A percentile compares a stretch with the other conserved stretches of the same genome.
phyloP scores from a whole-genome alignment of 148 eudicot genomes.

The Cornus kousa region DNA sequence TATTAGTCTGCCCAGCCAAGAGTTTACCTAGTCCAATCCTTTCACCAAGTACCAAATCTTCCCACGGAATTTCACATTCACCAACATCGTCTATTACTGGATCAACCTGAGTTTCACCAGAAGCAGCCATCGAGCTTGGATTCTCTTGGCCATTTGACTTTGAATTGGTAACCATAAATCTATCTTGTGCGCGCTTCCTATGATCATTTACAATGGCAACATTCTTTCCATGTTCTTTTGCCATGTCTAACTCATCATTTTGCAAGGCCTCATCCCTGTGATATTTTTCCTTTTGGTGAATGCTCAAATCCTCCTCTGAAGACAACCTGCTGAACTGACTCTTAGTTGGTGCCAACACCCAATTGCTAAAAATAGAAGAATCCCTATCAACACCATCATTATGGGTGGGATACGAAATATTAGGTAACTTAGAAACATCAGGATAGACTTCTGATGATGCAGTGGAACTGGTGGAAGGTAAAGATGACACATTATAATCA shows the following conservation, averaged over 20 bases:
- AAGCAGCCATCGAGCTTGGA: conserved; percentile 30
- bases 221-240: conserved; percentile 27
- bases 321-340: conserved; percentile 22
- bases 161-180: conserved; percentile 39
- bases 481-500: conserved; percentile 38
- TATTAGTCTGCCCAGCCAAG: neutral
- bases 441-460: conserved; percentile 33
- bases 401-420: conserved; percentile 20
- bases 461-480: conserved; percentile 42
- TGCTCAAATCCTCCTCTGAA: conserved; percentile 21
- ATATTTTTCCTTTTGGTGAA: conserved; percentile 19
- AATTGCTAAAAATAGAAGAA: conserved; percentile 23
- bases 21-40: conserved; percentile 91
- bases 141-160: conserved; percentile 40
- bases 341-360: conserved; percentile 20
- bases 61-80: conserved; percentile 95
- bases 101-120: conserved; percentile 41
- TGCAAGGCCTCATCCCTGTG: conserved; percentile 18
- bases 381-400: conserved; percentile 21
- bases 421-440: conserved; percentile 29
- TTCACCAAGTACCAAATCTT: conserved; percentile 89
- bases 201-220: conserved; percentile 25
- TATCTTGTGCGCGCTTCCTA: conserved; percentile 31
- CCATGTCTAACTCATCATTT: conserved; percentile 20
- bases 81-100: conserved; percentile 88